Percentiles rank a stretch among this genome's conserved stretches.
These are phyloP conservation scores for Linnemannia elongata DNA, from an alignment of 192 early-diverging fungal genomes.

Conservation along the genomic window DNA sequence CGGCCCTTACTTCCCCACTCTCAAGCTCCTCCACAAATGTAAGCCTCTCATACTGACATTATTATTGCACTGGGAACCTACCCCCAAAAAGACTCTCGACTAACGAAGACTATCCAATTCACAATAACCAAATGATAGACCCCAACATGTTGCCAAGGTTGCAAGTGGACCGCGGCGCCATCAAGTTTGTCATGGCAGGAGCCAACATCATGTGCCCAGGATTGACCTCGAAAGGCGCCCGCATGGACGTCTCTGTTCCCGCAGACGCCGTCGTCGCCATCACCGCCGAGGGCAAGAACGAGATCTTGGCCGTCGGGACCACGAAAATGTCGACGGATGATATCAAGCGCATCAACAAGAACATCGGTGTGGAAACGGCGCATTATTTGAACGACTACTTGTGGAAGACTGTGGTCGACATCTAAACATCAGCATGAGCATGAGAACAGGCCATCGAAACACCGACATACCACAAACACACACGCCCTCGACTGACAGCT, in stretches of 20 bases:
- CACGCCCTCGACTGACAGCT: not conserved
- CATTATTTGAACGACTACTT: conserved; percentile 90
- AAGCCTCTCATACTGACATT: conserved; percentile 18
- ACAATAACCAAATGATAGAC: conserved; percentile 58
- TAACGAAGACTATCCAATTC: too few relatives aligned
- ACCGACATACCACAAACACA: not conserved
- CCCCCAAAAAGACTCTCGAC: too few relatives aligned
- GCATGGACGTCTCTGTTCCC: conserved; percentile 81
- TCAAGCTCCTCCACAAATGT: conserved; percentile 93
- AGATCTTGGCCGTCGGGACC: conserved; percentile 91
- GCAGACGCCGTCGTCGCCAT: conserved; percentile 86
- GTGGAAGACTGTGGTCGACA: conserved; percentile 72
- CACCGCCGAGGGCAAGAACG: conserved; percentile 96
- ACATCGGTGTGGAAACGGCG: conserved; percentile 89
- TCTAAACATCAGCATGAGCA: conserved; percentile 25
- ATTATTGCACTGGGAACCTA: too few relatives aligned
- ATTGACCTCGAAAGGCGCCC: conserved; percentile 92
- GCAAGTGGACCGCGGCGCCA: conserved; percentile 96
- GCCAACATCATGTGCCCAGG: conserved; percentile 99
- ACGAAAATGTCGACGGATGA: conserved; percentile 91
- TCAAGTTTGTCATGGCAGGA: conserved; percentile 97
- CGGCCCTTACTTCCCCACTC: conserved; percentile 89
- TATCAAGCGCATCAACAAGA: conserved; percentile 90
- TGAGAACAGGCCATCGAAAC: not conserved
- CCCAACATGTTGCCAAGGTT: conserved; percentile 92